Percentiles rank a stretch among this genome's conserved stretches.
Evolutionary conservation across 2,329 filamentous ascomycete species (phyloP).

Genomic region (Didymosphaeria variabile): DNA sequence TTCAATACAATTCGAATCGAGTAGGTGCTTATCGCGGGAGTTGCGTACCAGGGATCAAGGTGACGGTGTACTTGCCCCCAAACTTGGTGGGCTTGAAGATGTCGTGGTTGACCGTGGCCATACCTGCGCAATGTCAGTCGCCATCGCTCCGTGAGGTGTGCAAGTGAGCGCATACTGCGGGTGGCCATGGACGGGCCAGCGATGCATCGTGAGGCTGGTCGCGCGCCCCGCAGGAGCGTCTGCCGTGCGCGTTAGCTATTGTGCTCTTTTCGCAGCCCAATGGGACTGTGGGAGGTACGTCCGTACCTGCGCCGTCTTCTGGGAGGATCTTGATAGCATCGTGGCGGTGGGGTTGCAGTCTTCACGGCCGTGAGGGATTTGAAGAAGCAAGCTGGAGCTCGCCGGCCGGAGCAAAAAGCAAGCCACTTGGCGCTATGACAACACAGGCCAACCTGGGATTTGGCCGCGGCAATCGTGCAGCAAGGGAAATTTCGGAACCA

Average conservation of each 20-base stretch:
- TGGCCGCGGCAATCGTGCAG: slow-evolving; percentile 30
- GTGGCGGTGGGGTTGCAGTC: slow-evolving; percentile 38
- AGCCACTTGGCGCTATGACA: slow-evolving; percentile 40
- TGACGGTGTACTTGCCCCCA: slow-evolving; percentile 99
- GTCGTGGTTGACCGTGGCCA: slow-evolving; percentile 81
- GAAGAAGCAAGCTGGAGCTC: slow-evolving; percentile 48
- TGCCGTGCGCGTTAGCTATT: slow-evolving; percentile 47
- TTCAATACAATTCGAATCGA: slow-evolving; percentile 29
- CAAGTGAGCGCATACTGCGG: slow-evolving; percentile 58
- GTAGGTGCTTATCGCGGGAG: slow-evolving; percentile 26
- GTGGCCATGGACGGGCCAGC: slow-evolving; percentile 61
- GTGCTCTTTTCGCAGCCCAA: slow-evolving; percentile 28
- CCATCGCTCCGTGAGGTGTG: slow-evolving; percentile 5
- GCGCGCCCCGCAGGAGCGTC: slow-evolving; percentile 66
- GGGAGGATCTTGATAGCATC: slow-evolving; percentile 57
- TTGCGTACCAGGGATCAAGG: slow-evolving; percentile 85
- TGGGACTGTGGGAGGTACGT: slow-evolving; percentile 27
- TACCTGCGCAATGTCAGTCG: slow-evolving; percentile 36
- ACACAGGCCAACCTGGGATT: slow-evolving; percentile 33
- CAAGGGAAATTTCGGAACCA: slow-evolving; percentile 17
- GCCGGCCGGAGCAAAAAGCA: slow-evolving; percentile 42
- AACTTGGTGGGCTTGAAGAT: slow-evolving; percentile 99
- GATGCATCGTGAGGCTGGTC: slow-evolving; percentile 57
- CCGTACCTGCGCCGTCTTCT: slow-evolving; percentile 60
- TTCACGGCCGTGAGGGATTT: slow-evolving; percentile 46